A percentile compares a stretch with the other conserved stretches of the same genome.
These are phyloP conservation scores for Russula griseocarnosa DNA, from an alignment of 768 basidiomycete species.

Conservation along the genomic window DNA sequence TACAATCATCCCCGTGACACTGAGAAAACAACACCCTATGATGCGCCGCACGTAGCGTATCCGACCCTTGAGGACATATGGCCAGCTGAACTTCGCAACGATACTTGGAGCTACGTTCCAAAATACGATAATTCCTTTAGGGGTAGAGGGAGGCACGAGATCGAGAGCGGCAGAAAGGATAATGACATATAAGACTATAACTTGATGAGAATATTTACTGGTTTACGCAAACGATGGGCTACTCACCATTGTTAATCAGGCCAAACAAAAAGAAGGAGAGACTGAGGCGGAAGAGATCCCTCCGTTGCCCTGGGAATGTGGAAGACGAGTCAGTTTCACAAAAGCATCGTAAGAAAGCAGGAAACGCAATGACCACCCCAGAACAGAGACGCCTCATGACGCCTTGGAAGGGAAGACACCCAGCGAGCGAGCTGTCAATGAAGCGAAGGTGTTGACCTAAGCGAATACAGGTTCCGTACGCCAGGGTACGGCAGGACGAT, in stretches of 20 bases:
- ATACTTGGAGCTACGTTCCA: slow-evolving; percentile 92
- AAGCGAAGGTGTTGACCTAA: background rate
- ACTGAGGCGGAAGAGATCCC: slow-evolving; percentile 39
- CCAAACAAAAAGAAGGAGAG: slow-evolving; percentile 88
- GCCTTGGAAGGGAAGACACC: background rate
- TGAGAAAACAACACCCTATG: slow-evolving; percentile 67
- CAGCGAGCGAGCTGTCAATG: background rate
- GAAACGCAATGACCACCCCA: background rate
- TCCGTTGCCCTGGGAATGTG: slow-evolving; percentile 16
- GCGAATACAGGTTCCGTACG: background rate
- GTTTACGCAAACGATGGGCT: background rate
- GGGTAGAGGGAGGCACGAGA: slow-evolving; percentile 84
- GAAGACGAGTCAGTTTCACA: background rate
- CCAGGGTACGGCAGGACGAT: background rate
- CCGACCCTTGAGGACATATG: slow-evolving; percentile 81
- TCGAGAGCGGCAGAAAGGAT: slow-evolving; percentile 95
- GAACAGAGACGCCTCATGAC: background rate
- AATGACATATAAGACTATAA: slow-evolving; percentile 85
- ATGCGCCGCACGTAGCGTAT: slow-evolving; percentile 78
- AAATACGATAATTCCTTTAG: slow-evolving; percentile 92
- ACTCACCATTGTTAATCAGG: slow-evolving; percentile 82
- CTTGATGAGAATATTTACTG: slow-evolving; percentile 8
- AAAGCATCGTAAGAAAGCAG: background rate
- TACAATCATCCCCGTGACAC: slow-evolving; percentile 84
- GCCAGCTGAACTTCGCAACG: slow-evolving; percentile 86